Base-by-base conservation (phyloP, 352 stramenopile species). In the Phytophthora boehmeriae region DNA sequence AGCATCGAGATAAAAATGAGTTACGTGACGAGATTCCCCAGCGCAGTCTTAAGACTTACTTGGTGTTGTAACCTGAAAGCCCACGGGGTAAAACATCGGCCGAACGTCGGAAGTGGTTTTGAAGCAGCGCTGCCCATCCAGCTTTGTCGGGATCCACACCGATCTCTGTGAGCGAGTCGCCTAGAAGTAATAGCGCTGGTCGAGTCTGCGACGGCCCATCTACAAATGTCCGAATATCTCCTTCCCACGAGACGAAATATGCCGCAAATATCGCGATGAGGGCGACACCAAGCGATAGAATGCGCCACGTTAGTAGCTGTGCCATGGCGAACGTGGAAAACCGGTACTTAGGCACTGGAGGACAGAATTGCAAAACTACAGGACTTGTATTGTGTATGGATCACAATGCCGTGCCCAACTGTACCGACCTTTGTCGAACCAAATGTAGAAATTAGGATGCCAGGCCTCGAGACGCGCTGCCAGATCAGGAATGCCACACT, bases 151-250 rank as follows among this genome's bases (percentile, higher is more conserved):
- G 66, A 25, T 83, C 54, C 22, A 61, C 71, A 5, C 73, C 80
- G 23, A 71, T 57, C 60, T 90, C 62, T 30, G 83, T 92, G 68
- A 90, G 77, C 23, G 84, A 93, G 67, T 93, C 84, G 14, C 83
- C 83, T 14, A 80, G 30, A 8, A 89, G 69, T 14, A 84, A 61
- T 32, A 89, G 53, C 36, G 66, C 51, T 16, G 73, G 75, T 0
- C 73, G 73, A 39, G 36, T 52, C 42, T 14, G 32, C 30, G 41
- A n/a, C 8, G 23, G 23, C 17, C 34, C 17, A 16, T 49, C 27
- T 19, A 13, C 13, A 20, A 58, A 52, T 11, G 39, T 13, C 27
- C 23, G 53, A 10, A 64, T 17, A 14, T n/a, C 25, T 17, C 62
- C 34, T 13, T 59, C 38, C 62, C 55, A 62, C 14, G 49, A 36